Evolutionary conservation across 768 basidiomycete genomes (phyloP), one percentile per base, ranked within the genome.

Genomic region (Paxillus rubicundulus): DNA sequence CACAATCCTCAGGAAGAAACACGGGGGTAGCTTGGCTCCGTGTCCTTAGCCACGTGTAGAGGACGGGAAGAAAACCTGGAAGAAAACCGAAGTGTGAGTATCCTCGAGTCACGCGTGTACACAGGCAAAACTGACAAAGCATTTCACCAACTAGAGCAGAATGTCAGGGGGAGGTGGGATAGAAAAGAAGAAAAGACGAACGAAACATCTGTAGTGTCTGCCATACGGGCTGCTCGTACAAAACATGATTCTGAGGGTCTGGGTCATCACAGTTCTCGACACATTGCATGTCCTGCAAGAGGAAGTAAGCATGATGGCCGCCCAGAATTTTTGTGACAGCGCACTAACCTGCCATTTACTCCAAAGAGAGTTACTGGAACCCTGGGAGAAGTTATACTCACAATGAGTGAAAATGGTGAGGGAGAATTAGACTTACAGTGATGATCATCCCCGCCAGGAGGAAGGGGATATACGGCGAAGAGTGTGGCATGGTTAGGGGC

Each of bases 211-310:
- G 89, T 37, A 92, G 78, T 13, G 84, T 91, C 70, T 93, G 91
- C 89, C 92, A 89, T 21, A 96, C 92, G 5, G 93, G 94, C 68
- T 98, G 96, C 64, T 98, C 94, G 68, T 89, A 98, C 28, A 91
- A 79, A 45, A 93, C 77, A 49, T 80, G 83, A 33, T 75, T 74
- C 3, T 63, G 55, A 2, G 85, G 80, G 69, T 90, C 74, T 34
- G 80, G 80, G 57, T 85, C 79, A 43, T 69, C 67, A 68, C 96
- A 98, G 70, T 95, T 89, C 78, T 92, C 92, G 40, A 98, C 95
- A 65, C 96, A 98, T 84, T 97, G 92, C 91, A 97, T 96, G 69
- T 98, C 96, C 86, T 89, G 55, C 12, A 46, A 44, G 21, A 33
- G 17, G 38, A 27, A 53, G 54, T 45, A 57, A 46, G 53, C 13